Evolutionary conservation across 495 filamentous ascomycete species (phyloP), one percentile per base, ranked within the genome.

Genomic region (Penicillium daleae): DNA sequence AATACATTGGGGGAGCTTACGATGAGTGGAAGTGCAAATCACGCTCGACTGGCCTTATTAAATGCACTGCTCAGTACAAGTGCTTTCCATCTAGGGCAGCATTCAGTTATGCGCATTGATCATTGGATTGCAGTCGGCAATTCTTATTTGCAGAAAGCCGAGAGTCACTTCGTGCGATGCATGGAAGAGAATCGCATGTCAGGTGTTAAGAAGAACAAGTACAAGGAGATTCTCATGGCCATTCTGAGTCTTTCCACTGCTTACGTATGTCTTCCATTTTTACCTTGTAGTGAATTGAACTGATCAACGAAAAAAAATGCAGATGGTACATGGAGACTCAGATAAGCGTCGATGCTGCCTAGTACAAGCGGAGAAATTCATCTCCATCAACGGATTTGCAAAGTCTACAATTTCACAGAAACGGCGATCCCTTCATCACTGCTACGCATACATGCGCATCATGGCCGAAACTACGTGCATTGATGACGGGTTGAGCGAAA

Each of bases 371-470:
- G 66, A 66, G 19, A 66, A 61, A 33, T 64, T 68, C 24, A 71
- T 71, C 31, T 46, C 32, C 10, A 42, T 57, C 24, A 66, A 64
- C 21, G 66, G 63, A 10, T 61, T 71, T 24, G 66, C 54, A 15
- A 50, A 64, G 27, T 54, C 60, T 2, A 64, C 12, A 0, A 42
- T 71, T 0, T 71, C 68, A 5, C 29, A 57, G 5, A 71, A 71
- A 24, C 63, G 61, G 37, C 61, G 68, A 37, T 53, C 66, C 4
- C 26, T 68, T 5, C 66, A 71, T 29, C 69, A 68, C 35, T 69
- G 66, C 53, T 71, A 71, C 39, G 66, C 66, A 4, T 71, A 64
- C 21, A 71, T 71, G 66, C 63, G 69, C 15, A 71, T 71, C 24
- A 68, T 71, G 63, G 63, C 69, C 12, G 66, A 71, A 32, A 71